Percentiles rank a stretch among this genome's conserved stretches.
Conservation (phyloP, 495 filamentous ascomycete species). For the Hypoxylon subgilvum region DNA sequence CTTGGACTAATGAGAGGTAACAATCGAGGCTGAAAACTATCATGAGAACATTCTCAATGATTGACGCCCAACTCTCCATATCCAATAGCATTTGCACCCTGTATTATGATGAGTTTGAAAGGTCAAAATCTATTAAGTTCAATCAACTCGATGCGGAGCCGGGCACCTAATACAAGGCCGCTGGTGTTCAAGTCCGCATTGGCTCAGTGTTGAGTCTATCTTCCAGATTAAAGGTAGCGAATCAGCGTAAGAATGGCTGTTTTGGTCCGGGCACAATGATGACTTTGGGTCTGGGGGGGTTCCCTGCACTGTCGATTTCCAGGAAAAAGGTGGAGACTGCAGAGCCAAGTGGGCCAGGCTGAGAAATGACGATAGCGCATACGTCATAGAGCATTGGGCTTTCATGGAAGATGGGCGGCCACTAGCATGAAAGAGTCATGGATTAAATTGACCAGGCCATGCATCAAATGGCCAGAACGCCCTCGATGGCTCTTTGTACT, state of each 20-base stretch:
- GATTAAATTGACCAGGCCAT: conserved; percentile 6
- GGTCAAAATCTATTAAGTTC: conserved; percentile 1
- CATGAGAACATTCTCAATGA: neutral
- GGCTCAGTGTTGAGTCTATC: conserved; percentile 15
- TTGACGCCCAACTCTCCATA: conserved; percentile 16
- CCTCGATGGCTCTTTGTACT: conserved; percentile 5
- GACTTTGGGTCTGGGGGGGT: conserved; percentile 2
- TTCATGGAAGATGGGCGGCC: conserved; percentile 11
- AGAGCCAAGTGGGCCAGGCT: conserved; percentile 21
- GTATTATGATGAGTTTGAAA: neutral
- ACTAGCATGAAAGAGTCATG: conserved; percentile 36
- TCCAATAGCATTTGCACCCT: conserved; percentile 19
- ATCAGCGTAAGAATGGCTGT: conserved; percentile 4
- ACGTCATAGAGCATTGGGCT: conserved; percentile 29
- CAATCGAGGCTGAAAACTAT: conserved; percentile 4
- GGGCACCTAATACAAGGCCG: conserved; percentile 1
- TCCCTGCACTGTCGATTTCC: conserved; percentile 17
- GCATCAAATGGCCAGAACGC: conserved; percentile 2
- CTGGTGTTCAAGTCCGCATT: conserved; percentile 15
- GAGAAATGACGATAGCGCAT: conserved; percentile 37
- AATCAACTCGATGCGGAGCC: conserved; percentile 12
- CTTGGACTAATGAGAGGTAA: conserved; percentile 1
- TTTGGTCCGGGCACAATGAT: conserved; percentile 4
- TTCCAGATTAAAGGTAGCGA: conserved; percentile 19
- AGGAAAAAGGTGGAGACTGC: conserved; percentile 20